Base-by-base conservation (phyloP, 2,329 filamentous ascomycete species). In the Aspergillus aculeatinus region DNA sequence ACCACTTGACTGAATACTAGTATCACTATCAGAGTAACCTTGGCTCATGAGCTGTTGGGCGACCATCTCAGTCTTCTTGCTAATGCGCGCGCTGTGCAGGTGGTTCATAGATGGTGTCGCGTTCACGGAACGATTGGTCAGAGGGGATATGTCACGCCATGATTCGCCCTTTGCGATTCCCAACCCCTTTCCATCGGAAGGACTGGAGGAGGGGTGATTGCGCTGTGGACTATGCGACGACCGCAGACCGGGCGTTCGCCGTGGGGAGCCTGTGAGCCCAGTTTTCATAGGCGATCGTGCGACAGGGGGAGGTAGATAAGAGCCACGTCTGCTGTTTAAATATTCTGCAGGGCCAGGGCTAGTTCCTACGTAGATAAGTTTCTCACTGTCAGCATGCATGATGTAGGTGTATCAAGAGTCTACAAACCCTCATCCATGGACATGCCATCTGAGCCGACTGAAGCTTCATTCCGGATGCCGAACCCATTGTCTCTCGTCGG, bases 351-450 rank as follows among this genome's bases (percentile, higher is more conserved):
- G 78, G 47, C 72, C 76, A 25, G 74, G 78, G 42, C 71, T 74
- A 61, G 77, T 77, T 49, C 74, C 77, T 80, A 61, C 29, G n/a
- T 44, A 42, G 47, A 61, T 25, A 33, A 25, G 29, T 42, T 14
- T 12, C 55, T 55, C n/a, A 58, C 48, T 25, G 51, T 67, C 27
- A 68, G 58, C 47, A 57, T 19, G 14, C 16, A 35, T 21, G 33
- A 29, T 25, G 10, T 29, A 58, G 35, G 39, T 71, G 81, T 29
- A 23, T n/a, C 27, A n/a, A 49, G 55, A 19, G 23, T 35, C 11
- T 35, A 59, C 63, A 59, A 80, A 89, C 86, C 87, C 61, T 87
- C 82, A 63, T 83, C 83, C 55, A 88, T 77, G 25, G 87, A 86
- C 86, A 89, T 87, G 60, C 82, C 81, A 68, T 83, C 83, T 31